Conservation (phyloP, 106 monocot species). For the Cymbidium sinense region DNA sequence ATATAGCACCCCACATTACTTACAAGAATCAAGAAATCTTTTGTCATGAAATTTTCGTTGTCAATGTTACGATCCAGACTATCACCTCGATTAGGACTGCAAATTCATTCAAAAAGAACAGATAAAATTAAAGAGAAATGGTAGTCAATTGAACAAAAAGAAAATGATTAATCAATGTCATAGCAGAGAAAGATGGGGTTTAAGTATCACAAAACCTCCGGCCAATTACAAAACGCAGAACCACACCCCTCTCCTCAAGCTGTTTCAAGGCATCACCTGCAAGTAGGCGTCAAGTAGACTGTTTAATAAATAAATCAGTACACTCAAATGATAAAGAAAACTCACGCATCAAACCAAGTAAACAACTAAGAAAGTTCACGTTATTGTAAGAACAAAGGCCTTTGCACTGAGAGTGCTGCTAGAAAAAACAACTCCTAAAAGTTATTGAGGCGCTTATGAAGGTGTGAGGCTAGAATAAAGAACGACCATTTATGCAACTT, state of each 20-base stretch:
- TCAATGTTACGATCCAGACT: slow-evolving; percentile 94
- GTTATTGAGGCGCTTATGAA: no score
- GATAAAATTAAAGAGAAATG: background rate
- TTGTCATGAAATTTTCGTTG: slow-evolving; percentile 70
- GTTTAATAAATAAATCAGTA: background rate
- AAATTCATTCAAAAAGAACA: slow-evolving; percentile 14
- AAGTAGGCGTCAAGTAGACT: slow-evolving; percentile 13
- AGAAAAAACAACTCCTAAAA: background rate
- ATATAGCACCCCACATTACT: slow-evolving; percentile 17
- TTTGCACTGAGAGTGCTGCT: background rate
- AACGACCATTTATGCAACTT: background rate
- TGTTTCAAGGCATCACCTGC: slow-evolving; percentile 84
- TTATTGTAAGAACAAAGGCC: background rate
- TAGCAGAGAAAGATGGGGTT: slow-evolving; percentile 1
- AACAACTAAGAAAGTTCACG: background rate
- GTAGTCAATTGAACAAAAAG: background rate
- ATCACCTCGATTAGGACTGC: slow-evolving; percentile 95
- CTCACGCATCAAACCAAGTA: background rate
- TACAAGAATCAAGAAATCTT: slow-evolving; percentile 96
- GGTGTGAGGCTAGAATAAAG: background rate
- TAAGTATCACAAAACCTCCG: slow-evolving; percentile 61
- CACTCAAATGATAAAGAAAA: background rate
- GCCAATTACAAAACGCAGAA: slow-evolving; percentile 97
- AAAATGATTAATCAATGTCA: background rate
- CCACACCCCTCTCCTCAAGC: slow-evolving; percentile 78